Percentiles rank a stretch among this genome's conserved stretches.
phyloP scores from a whole-genome alignment of 306 rosid genomes.

The Prunus kanzakura region DNA sequence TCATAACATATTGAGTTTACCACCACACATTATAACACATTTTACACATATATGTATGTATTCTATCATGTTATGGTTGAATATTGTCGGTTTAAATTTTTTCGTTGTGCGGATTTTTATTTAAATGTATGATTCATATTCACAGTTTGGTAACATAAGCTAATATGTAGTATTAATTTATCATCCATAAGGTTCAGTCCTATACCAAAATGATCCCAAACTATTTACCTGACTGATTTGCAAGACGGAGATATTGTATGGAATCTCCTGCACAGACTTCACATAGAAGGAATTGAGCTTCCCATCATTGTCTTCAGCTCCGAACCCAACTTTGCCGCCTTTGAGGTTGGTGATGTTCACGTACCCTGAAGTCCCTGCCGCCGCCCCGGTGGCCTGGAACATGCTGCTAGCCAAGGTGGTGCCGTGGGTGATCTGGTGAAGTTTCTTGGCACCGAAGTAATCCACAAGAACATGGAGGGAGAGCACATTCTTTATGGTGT shows the following conservation, averaged over 20 bases:
- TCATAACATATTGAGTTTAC: no score
- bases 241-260: slow-evolving; percentile 70
- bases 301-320: slow-evolving; percentile 57
- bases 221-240: slow-evolving; percentile 61
- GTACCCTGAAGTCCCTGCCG: slow-evolving; percentile 76
- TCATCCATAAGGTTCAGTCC: no score
- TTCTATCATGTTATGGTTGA: no score
- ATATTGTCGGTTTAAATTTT: no score
- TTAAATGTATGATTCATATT: no score
- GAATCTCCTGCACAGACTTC: slow-evolving; percentile 60
- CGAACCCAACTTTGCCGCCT: slow-evolving; percentile 82
- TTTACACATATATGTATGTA: no score
- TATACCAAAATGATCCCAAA: no score
- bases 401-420: slow-evolving; percentile 64
- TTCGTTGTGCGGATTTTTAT: no score
- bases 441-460: slow-evolving; percentile 84
- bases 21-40: no score
- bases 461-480: slow-evolving; percentile 86
- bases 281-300: slow-evolving; percentile 55
- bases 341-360: slow-evolving; percentile 80
- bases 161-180: no score
- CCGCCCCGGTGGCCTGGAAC: slow-evolving; percentile 78
- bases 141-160: no score
- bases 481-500: slow-evolving; percentile 70
- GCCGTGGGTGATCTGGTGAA: slow-evolving; percentile 76